Base-by-base conservation (phyloP, 441 rosid species). In the Macaranga tanarius region DNA sequence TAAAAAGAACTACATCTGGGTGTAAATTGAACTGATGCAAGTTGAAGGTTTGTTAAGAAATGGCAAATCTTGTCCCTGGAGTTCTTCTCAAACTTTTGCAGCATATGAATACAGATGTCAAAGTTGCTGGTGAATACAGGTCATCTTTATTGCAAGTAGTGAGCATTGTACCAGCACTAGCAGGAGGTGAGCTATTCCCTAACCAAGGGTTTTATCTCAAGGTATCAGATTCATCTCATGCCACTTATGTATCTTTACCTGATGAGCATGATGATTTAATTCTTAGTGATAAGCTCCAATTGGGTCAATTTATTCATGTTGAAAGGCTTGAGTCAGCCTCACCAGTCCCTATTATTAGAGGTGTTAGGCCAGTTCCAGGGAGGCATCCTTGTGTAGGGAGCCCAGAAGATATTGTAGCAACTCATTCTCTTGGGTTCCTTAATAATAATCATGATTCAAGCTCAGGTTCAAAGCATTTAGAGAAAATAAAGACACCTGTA, bases 221-320 rank as follows among this genome's bases (percentile, higher is more conserved):
- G 88, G 98, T 96, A 72, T 96, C 99, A 40, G 99, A 96, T 88
- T 96, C 99, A 2, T 96, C 97, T 45, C 99, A 92, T 76, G 99
- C 99, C 17, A 93, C 97, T 45, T 96, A 90, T 59, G 97, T 92
- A 7, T 93, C 98, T 72, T 85, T 96, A 25, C 95, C 97, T 76
- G 95, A 93, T 76, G 95, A 93, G 65, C 98, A 92, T 59, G 89
- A 90, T 83, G 99, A 96, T 84, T 83, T 93, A 68, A 92, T 96
- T 80, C 95, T 92, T 71, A 93, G 96, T 23, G 98, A 96, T 73
- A 92, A 90, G 82, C 85, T 96, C 67, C 99, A 96, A 60, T 76
- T 96, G 80, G 98, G 99, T 61, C 99, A 96, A 77, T 96, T 93
- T 77, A 88, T 96, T 82, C 97, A 93, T 82, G 97, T 90, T 10